Percentiles rank a stretch among this genome's conserved stretches.
phyloP scores from a whole-genome alignment of 2,329 filamentous ascomycete species.

The Arachnomyces sp. region DNA sequence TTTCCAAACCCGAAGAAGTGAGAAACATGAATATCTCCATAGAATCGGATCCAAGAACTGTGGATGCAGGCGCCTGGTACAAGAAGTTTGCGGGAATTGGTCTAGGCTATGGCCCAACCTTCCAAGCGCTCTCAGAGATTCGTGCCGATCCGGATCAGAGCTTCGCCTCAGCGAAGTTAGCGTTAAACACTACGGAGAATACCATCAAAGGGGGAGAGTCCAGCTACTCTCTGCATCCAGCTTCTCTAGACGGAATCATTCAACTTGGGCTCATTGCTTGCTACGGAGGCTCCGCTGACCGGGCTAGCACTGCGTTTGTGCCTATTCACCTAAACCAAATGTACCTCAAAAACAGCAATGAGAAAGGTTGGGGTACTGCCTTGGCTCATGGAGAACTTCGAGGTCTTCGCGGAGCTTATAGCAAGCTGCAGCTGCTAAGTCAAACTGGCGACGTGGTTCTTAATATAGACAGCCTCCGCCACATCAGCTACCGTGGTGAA shows the following conservation, averaged over 20 bases:
- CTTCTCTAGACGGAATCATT: slow-evolving; percentile 16
- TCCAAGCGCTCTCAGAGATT: too few relatives aligned
- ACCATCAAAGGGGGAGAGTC: slow-evolving; percentile 7
- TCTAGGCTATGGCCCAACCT: too few relatives aligned
- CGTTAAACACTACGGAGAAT: slow-evolving; percentile 6
- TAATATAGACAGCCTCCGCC: slow-evolving; percentile 9
- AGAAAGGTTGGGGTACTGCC: background rate
- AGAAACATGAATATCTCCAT: too few relatives aligned
- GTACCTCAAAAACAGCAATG: slow-evolving; percentile 1
- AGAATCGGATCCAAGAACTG: slow-evolving; percentile 2
- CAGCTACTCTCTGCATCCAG: slow-evolving; percentile 13
- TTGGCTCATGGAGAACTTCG: slow-evolving; percentile 4
- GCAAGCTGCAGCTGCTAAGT: slow-evolving; percentile 4
- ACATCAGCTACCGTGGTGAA: too few relatives aligned
- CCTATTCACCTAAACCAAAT: slow-evolving; percentile 7
- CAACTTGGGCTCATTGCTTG: slow-evolving; percentile 15
- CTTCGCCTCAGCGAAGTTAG: slow-evolving; percentile 9
- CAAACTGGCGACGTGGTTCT: slow-evolving; percentile 5
- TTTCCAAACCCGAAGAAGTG: too few relatives aligned
- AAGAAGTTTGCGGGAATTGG: too few relatives aligned
- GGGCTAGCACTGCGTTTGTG: slow-evolving; percentile 2
- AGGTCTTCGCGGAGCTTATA: slow-evolving; percentile 4
- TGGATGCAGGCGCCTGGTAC: background rate
- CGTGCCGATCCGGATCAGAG: too few relatives aligned
- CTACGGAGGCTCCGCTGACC: slow-evolving; percentile 8